Base-by-base conservation (phyloP, 192 early-diverging fungal genomes). In the Mycoemilia scoparia region DNA sequence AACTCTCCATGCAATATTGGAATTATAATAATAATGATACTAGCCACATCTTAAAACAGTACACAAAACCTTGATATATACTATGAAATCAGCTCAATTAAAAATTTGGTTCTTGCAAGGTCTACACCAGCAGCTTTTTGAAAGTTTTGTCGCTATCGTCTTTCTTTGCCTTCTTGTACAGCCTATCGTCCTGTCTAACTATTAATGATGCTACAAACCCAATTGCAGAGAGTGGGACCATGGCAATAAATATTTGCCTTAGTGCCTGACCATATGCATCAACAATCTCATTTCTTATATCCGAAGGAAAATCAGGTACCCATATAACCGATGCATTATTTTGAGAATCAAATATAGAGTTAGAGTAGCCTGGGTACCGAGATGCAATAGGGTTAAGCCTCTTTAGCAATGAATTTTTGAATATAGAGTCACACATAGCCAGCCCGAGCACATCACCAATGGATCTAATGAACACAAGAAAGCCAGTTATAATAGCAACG, bases 401-500 rank as follows among this genome's bases (percentile, higher is more conserved):
- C 16, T 21, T 21, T 13, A 21, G 24, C 13, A 67, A 44, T 34
- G 67, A 64, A 50, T 79, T 78, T 45, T 71, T 71, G 45, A 74
- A 65, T 15, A 70, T 45, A 12, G 67, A 57, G 24, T 59, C 65
- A 23, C 57, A 57, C 30, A 73, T 48, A n/a, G 69, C 66, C 16
- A 77, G 38, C 1, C 71, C 57, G 35, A 76, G 37, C 10, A 50
- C 57, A 23, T 58, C 50, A 20, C 75, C 79, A 19, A 77, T 54
- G 8, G 68, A 64, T 26, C 73, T 71, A 34, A 62, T 64, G 27
- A 77, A 80, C 16, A 67, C 49, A 6, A 61, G 52, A 20, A 70
- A 43, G 0, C 76, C 57, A 8, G 79, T 80, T 6, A 62, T 64
- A 16, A 70, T 38, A 2, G 79, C 82, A 40, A 84, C 67, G 21